Evolutionary conservation across 1,139 yeast species (phyloP).

Genomic region (Candida smagusa): DNA sequence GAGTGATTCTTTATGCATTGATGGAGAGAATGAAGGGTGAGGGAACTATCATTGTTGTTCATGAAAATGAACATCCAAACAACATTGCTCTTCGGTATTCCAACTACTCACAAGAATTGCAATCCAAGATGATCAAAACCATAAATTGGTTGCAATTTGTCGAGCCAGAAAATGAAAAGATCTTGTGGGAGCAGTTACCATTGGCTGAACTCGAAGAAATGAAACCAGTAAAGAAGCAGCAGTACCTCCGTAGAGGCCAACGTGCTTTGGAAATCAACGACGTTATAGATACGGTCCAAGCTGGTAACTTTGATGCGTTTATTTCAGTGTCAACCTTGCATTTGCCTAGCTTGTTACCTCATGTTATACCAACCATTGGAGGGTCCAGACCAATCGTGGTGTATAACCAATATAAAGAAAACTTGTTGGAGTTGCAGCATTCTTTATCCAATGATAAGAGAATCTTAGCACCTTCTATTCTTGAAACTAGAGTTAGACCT

Average conservation of each 20-base stretch:
- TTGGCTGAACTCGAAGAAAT: constrained; percentile 53
- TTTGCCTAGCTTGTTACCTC: constrained; percentile 61
- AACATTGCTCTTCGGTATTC: constrained; percentile 67
- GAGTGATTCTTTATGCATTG: constrained; percentile 76
- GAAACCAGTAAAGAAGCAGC: constrained; percentile 60
- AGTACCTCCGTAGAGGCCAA: constrained; percentile 63
- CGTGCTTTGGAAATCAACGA: constrained; percentile 55
- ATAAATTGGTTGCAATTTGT: constrained; percentile 77
- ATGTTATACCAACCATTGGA: constrained; percentile 61
- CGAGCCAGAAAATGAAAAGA: constrained; percentile 66
- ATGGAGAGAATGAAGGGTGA: constrained; percentile 85
- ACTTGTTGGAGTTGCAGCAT: constrained; percentile 70
- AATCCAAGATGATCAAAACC: constrained; percentile 58
- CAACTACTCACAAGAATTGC: constrained; percentile 53
- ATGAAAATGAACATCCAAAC: constrained; percentile 92
- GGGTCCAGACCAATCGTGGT: constrained; percentile 88
- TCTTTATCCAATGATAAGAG: constrained; percentile 61
- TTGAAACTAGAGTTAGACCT: constrained; percentile 79
- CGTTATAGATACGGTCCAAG: constrained; percentile 48
- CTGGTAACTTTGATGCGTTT: constrained; percentile 71
- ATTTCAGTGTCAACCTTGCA: constrained; percentile 72
- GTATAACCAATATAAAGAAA: constrained; percentile 79
- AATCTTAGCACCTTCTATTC: constrained; percentile 77
- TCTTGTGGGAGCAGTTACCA: constrained; percentile 47
- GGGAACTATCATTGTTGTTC: constrained; percentile 74